These are phyloP conservation scores for Rhodocollybia butyracea DNA, from an alignment of 768 basidiomycete genomes.

Conservation along the genomic window DNA sequence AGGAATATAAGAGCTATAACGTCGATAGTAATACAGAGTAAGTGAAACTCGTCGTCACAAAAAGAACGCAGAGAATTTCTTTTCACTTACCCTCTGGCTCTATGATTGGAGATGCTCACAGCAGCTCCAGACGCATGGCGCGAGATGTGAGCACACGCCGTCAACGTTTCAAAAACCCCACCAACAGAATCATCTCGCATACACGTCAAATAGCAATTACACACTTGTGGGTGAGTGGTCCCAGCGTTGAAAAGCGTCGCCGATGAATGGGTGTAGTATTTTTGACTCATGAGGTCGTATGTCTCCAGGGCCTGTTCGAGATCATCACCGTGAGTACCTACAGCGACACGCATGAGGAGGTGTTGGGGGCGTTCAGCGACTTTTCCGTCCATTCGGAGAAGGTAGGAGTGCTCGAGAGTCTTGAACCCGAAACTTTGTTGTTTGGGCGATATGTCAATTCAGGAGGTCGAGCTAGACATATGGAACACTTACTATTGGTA, in stretches of 20 bases:
- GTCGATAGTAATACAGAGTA: too few relatives aligned
- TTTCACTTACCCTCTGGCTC: constrained; percentile 79
- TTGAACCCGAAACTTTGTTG: constrained; percentile 99
- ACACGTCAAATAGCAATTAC: constrained; percentile 94
- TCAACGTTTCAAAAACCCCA: too few relatives aligned
- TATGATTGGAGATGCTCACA: constrained; percentile 91
- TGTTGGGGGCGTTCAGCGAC: constrained; percentile 97
- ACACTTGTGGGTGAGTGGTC: constrained; percentile 90
- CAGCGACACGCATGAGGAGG: constrained; percentile 99
- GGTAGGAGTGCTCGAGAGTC: constrained; percentile 95
- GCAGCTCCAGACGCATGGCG: constrained; percentile 99
- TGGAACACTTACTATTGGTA: too few relatives aligned
- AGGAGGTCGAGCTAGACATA: too few relatives aligned
- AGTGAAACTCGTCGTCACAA: too few relatives aligned
- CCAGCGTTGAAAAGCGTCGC: constrained; percentile 98
- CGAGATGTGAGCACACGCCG: constrained; percentile 98
- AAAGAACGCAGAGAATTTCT: too few relatives aligned
- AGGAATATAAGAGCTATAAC: too few relatives aligned
- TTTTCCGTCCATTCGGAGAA: constrained; percentile 88
- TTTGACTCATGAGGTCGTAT: constrained; percentile 94
- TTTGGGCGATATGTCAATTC: too few relatives aligned
- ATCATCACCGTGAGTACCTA: constrained; percentile 90
- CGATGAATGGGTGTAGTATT: constrained; percentile 97
- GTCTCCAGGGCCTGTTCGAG: constrained; percentile 89
- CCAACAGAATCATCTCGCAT: constrained; percentile 99